Evolutionary conservation across 148 eudicot genomes (phyloP), one percentile per base, ranked within the genome.

Genomic region (Limonium bicolor): DNA sequence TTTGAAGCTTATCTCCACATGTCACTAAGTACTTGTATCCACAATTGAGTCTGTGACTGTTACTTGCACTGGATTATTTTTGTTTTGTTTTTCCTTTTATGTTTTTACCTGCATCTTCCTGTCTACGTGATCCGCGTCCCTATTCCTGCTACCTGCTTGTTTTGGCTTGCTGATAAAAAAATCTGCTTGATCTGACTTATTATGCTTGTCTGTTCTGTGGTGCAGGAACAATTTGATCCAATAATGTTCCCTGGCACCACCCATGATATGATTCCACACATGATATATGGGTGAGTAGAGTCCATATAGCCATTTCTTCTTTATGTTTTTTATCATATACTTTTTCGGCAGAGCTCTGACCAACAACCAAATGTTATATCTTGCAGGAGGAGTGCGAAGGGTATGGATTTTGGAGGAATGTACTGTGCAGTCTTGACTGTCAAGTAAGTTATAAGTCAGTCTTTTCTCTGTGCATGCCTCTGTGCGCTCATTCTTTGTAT

Each of bases 141-240:
- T n/a, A n/a, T n/a, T n/a, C n/a, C n/a, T n/a, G n/a, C n/a, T n/a
- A n/a, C n/a, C n/a, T n/a, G n/a, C n/a, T n/a, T n/a, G n/a, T n/a
- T n/a, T n/a, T n/a, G n/a, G n/a, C n/a, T n/a, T n/a, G n/a, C n/a
- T n/a, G n/a, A n/a, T n/a, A n/a, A n/a, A n/a, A n/a, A n/a, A n/a
- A n/a, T 37, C 1, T 50, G 27, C 20, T 58, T 12, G 6, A 17
- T 20, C 3, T 27, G 14, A 31, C 40, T 52, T n/a, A n/a, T n/a
- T 22, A 32, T 34, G 7, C 24, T 33, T 36, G 31, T 52, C 20
- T 6, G 23, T 2, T n/a, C 23, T 45, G 12, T 51, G 10, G 34
- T 56, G 2, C 48, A 86, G 96, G 92, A 88, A 53, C 78, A 65
- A 40, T 88, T 88, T 62, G 81, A 74, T 66, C 94, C 94, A 3